A percentile compares a stretch with the other conserved stretches of the same genome.
These are phyloP conservation scores for Huntiella bhutanensis DNA, from an alignment of 2,329 filamentous ascomycete genomes.

Conservation along the genomic window DNA sequence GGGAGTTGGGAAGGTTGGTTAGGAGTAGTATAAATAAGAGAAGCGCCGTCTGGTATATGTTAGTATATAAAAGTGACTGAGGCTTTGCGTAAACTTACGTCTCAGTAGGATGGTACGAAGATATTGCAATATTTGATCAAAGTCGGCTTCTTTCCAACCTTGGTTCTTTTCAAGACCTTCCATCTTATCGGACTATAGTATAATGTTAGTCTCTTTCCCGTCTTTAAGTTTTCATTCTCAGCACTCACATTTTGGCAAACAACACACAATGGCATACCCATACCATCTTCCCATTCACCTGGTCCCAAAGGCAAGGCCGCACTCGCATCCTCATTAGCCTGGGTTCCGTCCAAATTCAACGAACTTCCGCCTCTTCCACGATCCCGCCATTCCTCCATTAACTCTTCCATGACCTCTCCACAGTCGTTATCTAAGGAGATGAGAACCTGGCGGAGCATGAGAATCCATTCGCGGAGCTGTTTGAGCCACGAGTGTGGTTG, in stretches of 20 bases:
- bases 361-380: conserved; percentile 47
- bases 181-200: conserved; percentile 58
- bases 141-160: conserved; percentile 89
- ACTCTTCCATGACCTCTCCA: conserved; percentile 70
- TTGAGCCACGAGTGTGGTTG: conserved; percentile 85
- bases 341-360: conserved; percentile 42
- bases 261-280: conserved; percentile 74
- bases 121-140: conserved; percentile 89
- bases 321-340: conserved; percentile 43
- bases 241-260: conserved; percentile 81
- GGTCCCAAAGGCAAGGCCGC: conserved; percentile 61
- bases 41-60: conserved; percentile 48
- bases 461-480: conserved; percentile 75
- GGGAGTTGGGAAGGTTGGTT: conserved; percentile 60
- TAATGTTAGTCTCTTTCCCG: conserved; percentile 1
- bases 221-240: not conserved
- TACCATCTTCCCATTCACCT: conserved; percentile 80
- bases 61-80: conserved; percentile 10
- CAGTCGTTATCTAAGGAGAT: conserved; percentile 55
- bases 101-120: conserved; percentile 76
- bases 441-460: conserved; percentile 60
- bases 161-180: conserved; percentile 77
- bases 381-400: conserved; percentile 63
- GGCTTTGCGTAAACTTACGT: conserved; percentile 33
- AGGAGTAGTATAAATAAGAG: conserved; percentile 68